Percentiles rank a stretch among this genome's conserved stretches.
Conservation (phyloP, 2,329 filamentous ascomycete species). For the Scorias spongiosa region DNA sequence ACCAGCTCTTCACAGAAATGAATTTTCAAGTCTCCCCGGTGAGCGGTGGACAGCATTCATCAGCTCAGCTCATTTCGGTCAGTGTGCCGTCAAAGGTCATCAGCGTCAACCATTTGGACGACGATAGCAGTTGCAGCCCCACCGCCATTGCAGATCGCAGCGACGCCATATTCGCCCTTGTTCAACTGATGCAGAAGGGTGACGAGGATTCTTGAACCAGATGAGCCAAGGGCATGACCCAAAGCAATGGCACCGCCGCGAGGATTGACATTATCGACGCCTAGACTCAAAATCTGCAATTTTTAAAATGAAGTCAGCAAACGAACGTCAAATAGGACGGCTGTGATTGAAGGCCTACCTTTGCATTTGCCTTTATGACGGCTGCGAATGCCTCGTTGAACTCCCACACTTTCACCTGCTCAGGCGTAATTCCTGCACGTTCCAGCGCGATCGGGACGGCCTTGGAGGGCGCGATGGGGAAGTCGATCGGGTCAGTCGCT, state of each 20-base stretch:
- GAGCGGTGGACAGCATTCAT: too few species aligned
- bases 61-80: too few species aligned
- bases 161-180: conserved; percentile 84
- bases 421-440: conserved; percentile 76
- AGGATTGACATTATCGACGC: conserved; percentile 68
- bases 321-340: not conserved
- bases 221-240: conserved; percentile 85
- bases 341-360: conserved; percentile 36
- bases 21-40: too few species aligned
- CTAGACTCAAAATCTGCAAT: conserved; percentile 60
- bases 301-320: conserved; percentile 5
- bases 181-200: conserved; percentile 84
- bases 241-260: conserved; percentile 83
- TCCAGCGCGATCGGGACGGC: conserved; percentile 81
- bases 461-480: conserved; percentile 82
- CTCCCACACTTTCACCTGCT: conserved; percentile 90
- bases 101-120: conserved; percentile 57
- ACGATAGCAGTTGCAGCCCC: conserved; percentile 85
- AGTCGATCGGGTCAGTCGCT: conserved; percentile 80
- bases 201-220: conserved; percentile 77
- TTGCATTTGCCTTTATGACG: conserved; percentile 86
- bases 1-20: too few species aligned
- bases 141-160: conserved; percentile 93
- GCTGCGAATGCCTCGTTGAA: conserved; percentile 98
- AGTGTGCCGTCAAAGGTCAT: conserved; percentile 16